These are phyloP conservation scores for Boletus sp. DNA, from an alignment of 768 basidiomycete species.

Conservation along the genomic window DNA sequence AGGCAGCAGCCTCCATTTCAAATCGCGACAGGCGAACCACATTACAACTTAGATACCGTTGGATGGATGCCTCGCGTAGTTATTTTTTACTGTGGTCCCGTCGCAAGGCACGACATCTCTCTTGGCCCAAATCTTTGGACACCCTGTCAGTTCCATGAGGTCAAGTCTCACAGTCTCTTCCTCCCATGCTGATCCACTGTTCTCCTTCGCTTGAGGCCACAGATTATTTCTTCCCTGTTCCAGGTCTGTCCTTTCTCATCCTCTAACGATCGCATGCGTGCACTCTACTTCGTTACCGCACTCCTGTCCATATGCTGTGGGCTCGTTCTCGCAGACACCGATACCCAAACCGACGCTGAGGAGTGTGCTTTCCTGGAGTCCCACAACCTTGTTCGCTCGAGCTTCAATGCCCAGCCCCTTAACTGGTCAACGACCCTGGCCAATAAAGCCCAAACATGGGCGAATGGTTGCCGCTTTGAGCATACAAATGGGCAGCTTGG, in stretches of 20 bases:
- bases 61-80: not conserved
- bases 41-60: not conserved
- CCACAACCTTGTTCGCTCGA: conserved; percentile 48
- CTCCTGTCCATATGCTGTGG: conserved; percentile 16
- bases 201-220: not conserved
- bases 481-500: conserved; percentile 45
- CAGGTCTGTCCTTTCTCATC: conserved; percentile 3
- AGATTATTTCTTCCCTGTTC: not conserved
- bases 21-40: not conserved
- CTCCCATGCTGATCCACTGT: not conserved
- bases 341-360: conserved; percentile 8
- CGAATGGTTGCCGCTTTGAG: conserved; percentile 44
- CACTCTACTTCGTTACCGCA: not conserved
- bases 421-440: conserved; percentile 50
- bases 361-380: conserved; percentile 37
- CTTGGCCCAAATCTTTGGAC: not conserved
- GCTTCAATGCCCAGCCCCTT: conserved; percentile 41
- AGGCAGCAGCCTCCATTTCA: not conserved
- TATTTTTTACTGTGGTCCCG: conserved; percentile 1
- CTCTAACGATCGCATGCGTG: conserved; percentile 6
- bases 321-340: conserved; percentile 9
- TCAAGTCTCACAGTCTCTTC: not conserved
- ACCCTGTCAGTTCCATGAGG: not conserved
- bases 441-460: conserved; percentile 47
- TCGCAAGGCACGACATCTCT: conserved; percentile 4